Conservation (phyloP, 129 eudicot species). For the Centrapalus pauciflorus region DNA sequence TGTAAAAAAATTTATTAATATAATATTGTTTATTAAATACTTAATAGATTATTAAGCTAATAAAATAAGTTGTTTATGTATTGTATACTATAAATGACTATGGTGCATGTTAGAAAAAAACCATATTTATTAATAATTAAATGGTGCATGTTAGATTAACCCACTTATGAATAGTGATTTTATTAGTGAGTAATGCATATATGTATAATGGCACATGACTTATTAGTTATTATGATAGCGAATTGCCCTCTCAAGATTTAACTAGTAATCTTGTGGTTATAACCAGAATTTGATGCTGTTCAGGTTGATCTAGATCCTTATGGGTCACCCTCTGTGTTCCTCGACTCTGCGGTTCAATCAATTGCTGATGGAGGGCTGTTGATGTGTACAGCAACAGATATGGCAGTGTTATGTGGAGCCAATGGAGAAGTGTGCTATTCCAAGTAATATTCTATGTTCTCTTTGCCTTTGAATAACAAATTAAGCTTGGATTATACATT, state of each 20-base stretch:
- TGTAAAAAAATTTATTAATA: too few relatives aligned
- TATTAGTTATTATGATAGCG: background rate
- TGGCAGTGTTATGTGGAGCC: slow-evolving; percentile 98
- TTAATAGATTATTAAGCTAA: too few relatives aligned
- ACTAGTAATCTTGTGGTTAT: slow-evolving; percentile 4
- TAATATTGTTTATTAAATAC: too few relatives aligned
- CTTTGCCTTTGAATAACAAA: background rate
- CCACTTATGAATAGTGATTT: too few relatives aligned
- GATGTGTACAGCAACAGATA: slow-evolving; percentile 99
- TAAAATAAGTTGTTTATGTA: too few relatives aligned
- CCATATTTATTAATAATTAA: too few relatives aligned
- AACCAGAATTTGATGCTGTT: slow-evolving; percentile 6
- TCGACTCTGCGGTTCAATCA: slow-evolving; percentile 98
- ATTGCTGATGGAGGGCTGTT: slow-evolving; percentile 94
- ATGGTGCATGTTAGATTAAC: too few relatives aligned
- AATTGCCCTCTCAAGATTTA: background rate
- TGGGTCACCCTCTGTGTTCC: slow-evolving; percentile 94
- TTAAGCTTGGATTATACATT: background rate
- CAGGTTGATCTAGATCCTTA: slow-evolving; percentile 99
- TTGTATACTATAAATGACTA: too few relatives aligned
- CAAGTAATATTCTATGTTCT: slow-evolving; percentile 46
- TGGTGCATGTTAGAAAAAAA: too few relatives aligned
- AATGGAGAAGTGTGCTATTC: slow-evolving; percentile 99
- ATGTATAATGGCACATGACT: background rate
- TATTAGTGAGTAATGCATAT: too few relatives aligned